These are phyloP conservation scores for Diversispora epigaea DNA, from an alignment of 192 early-diverging fungal species.

Conservation along the genomic window DNA sequence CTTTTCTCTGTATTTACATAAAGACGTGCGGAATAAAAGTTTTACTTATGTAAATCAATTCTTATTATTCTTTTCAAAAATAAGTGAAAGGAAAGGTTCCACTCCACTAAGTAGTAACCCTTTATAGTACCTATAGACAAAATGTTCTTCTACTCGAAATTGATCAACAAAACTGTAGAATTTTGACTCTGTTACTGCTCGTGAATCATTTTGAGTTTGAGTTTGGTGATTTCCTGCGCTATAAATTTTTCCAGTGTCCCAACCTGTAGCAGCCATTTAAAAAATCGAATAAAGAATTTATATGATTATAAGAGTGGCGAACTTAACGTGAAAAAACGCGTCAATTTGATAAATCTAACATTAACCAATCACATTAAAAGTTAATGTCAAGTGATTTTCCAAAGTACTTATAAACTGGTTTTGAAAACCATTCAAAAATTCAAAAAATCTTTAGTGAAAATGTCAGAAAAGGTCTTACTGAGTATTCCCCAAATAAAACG, in stretches of 20 bases:
- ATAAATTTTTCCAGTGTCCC: constrained; percentile 81
- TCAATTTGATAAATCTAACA: no score
- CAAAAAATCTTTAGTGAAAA: background rate
- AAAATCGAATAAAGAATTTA: background rate
- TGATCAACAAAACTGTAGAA: constrained; percentile 84
- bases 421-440: no score
- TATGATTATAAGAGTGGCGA: no score
- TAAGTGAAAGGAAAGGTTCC: no score
- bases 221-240: constrained; percentile 66
- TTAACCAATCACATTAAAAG: no score
- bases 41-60: background rate
- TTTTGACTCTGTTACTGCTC: constrained; percentile 60
- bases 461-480: background rate
- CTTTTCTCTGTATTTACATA: constrained; percentile 25
- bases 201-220: constrained; percentile 55
- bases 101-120: background rate
- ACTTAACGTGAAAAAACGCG: no score
- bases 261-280: constrained; percentile 56
- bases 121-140: constrained; percentile 69
- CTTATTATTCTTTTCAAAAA: no score
- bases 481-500: background rate
- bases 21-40: background rate
- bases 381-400: no score
- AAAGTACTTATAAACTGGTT: no score
- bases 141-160: constrained; percentile 81